These are phyloP conservation scores for Monilinia aucupariae DNA, from an alignment of 2,329 filamentous ascomycete species.

Conservation along the genomic window DNA sequence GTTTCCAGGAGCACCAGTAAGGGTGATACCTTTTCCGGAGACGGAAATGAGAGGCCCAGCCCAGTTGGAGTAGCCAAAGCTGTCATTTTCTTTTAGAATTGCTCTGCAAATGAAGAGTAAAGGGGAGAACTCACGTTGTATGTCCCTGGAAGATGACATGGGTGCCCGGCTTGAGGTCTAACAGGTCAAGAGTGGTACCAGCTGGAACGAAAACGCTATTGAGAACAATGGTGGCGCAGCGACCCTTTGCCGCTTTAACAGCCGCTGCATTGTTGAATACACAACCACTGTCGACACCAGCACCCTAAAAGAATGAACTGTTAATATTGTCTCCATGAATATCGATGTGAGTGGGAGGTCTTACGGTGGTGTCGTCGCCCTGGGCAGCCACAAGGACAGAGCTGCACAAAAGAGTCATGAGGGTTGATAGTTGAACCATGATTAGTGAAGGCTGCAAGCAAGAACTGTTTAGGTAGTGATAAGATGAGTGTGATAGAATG, in stretches of 20 bases:
- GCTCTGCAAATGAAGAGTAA: not conserved
- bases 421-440: not conserved
- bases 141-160: constrained; percentile 16
- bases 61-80: constrained; percentile 62
- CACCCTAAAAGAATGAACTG: not conserved
- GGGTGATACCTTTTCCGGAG: constrained; percentile 26
- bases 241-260: constrained; percentile 43
- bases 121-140: not conserved
- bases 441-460: not conserved
- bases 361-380: not conserved
- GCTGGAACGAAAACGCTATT: constrained; percentile 50
- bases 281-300: constrained; percentile 36
- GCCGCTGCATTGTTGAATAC: constrained; percentile 45
- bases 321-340: not conserved
- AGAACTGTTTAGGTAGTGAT: not conserved
- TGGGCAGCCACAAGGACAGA: not conserved
- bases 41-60: constrained; percentile 52
- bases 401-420: not conserved
- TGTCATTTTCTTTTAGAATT: not conserved
- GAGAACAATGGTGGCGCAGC: constrained; percentile 50
- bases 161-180: constrained; percentile 46
- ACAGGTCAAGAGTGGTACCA: constrained; percentile 54
- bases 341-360: no score
- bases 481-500: not conserved
- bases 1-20: constrained; percentile 26